phyloP scores from a whole-genome alignment of 345 rosid genomes.

The Pistacia vera region DNA sequence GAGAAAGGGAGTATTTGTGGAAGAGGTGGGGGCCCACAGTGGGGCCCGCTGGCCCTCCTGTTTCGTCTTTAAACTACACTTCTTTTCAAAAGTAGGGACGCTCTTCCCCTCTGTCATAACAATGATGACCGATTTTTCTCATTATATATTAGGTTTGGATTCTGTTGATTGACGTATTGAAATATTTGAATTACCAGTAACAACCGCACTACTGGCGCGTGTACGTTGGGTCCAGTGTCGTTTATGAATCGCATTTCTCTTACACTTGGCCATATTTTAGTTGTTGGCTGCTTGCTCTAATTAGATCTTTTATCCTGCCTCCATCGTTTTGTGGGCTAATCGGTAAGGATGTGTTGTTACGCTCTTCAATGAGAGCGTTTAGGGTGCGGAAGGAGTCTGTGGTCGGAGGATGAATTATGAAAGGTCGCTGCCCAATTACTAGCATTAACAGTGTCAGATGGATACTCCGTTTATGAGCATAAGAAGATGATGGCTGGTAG shows the following conservation, averaged over 20 bases:
- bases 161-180: neutral
- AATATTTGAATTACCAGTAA: neutral
- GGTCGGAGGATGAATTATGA: neutral
- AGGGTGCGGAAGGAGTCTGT: neutral
- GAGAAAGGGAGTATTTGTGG: neutral
- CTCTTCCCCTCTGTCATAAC: neutral
- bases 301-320: no score
- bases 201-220: neutral
- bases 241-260: no score
- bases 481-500: neutral
- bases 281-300: no score
- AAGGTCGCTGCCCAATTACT: neutral
- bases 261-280: no score
- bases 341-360: neutral
- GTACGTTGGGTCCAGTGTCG: no score
- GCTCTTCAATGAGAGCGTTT: neutral
- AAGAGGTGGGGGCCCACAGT: constrained; percentile 25
- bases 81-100: constrained; percentile 34
- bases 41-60: constrained; percentile 48
- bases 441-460: neutral
- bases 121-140: neutral
- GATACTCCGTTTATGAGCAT: neutral
- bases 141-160: constrained; percentile 12
- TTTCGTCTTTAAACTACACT: constrained; percentile 58
- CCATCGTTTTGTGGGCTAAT: no score